Evolutionary conservation across 164 flowering plant species (phyloP).

Genomic region (Akebia trifoliata): DNA sequence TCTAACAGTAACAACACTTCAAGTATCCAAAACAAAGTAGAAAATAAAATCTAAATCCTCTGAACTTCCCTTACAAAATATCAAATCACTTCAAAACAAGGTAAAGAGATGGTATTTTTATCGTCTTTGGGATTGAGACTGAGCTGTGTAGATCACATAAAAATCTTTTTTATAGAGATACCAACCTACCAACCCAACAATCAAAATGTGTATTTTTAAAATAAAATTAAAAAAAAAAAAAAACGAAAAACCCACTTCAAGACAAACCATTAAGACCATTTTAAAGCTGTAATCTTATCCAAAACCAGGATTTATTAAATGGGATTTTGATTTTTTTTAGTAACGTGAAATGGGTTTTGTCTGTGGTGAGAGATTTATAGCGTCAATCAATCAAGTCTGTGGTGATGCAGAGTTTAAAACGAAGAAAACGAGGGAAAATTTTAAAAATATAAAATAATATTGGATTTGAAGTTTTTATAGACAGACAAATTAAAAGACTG

Average conservation of each 20-base stretch:
- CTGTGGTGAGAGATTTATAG: not conserved
- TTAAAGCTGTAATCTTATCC: conserved; percentile 1
- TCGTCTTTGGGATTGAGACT: conserved; percentile 25
- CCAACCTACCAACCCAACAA: too few species aligned
- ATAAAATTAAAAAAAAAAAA: not conserved
- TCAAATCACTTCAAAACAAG: conserved; percentile 17
- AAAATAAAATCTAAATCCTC: not conserved
- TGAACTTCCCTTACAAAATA: not conserved
- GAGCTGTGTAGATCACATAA: conserved; percentile 2
- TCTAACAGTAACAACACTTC: conserved; percentile 8
- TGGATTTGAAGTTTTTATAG: too few species aligned
- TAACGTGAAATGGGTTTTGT: conserved; percentile 10
- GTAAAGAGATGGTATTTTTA: conserved; percentile 17
- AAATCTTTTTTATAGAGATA: not conserved
- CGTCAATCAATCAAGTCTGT: conserved; percentile 1
- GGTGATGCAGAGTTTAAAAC: too few species aligned
- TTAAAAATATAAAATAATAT: too few species aligned
- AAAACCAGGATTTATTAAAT: not conserved
- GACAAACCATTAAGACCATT: conserved; percentile 2
- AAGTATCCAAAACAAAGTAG: conserved; percentile 5
- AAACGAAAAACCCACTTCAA: conserved; percentile 6
- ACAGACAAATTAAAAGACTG: too few species aligned
- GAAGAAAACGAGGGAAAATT: conserved; percentile 15
- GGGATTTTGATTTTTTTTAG: not conserved
- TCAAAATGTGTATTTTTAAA: too few species aligned